Percentiles rank a stretch among this genome's conserved stretches.
phyloP scores from a whole-genome alignment of 148 eudicot species.

The Camellia japonica region DNA sequence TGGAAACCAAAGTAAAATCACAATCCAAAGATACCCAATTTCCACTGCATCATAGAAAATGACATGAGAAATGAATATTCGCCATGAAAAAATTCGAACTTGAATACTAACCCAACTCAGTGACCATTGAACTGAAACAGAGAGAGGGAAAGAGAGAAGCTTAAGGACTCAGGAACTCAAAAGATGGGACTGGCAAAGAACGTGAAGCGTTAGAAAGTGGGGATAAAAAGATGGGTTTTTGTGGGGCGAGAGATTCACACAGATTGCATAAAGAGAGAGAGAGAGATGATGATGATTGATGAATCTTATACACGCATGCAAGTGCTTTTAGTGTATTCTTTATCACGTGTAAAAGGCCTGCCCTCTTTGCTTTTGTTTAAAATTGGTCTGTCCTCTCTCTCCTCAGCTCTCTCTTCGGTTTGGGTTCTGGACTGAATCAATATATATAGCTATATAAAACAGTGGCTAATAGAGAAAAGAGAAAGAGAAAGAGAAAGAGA shows the following conservation, averaged over 20 bases:
- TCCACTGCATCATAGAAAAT: slow-evolving; percentile 30
- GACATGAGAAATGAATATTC: slow-evolving; percentile 14
- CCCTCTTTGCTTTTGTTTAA: slow-evolving; percentile 10
- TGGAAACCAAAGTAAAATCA: slow-evolving; percentile 26
- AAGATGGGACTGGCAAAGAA: neutral
- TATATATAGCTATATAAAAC: neutral
- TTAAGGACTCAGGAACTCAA: neutral
- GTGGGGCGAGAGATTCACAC: slow-evolving; percentile 15
- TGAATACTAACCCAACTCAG: neutral
- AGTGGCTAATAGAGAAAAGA: neutral
- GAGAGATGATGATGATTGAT: slow-evolving; percentile 31
- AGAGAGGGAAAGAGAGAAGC: neutral
- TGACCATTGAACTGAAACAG: neutral
- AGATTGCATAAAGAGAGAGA: slow-evolving; percentile 13
- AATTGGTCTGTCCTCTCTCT: neutral
- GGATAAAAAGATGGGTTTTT: slow-evolving; percentile 17
- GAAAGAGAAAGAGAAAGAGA: neutral
- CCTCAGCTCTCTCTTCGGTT: neutral
- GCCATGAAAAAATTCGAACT: slow-evolving; percentile 17
- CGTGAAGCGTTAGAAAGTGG: slow-evolving; percentile 23
- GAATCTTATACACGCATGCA: slow-evolving; percentile 70
- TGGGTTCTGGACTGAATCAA: slow-evolving; percentile 8
- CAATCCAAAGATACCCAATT: slow-evolving; percentile 20
- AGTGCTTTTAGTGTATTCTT: slow-evolving; percentile 51
- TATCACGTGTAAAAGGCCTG: slow-evolving; percentile 55